Evolutionary conservation across 441 rosid genomes (phyloP).

Genomic region (Pelargonium citronellum): DNA sequence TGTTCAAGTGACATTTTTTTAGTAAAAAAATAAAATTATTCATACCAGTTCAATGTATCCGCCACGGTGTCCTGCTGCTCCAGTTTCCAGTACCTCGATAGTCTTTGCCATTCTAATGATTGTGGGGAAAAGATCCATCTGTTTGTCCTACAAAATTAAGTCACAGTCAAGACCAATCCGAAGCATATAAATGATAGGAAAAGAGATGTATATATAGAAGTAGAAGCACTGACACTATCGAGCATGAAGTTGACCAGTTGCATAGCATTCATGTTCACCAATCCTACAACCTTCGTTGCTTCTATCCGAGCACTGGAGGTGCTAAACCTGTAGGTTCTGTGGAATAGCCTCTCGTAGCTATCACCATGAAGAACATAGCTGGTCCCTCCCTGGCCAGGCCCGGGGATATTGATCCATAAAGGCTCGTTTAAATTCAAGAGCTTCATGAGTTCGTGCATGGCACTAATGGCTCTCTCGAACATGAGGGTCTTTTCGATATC

Average conservation of each 20-base stretch:
- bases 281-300: constrained; percentile 42
- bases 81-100: constrained; percentile 34
- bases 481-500: constrained; percentile 33
- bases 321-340: constrained; percentile 27
- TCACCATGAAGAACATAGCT: constrained; percentile 32
- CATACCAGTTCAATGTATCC: constrained; percentile 44
- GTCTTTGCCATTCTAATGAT: constrained; percentile 44
- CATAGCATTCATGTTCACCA: constrained; percentile 35
- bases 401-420: constrained; percentile 42
- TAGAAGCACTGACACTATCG: constrained; percentile 39
- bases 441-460: constrained; percentile 46
- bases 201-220: background rate
- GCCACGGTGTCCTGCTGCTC: constrained; percentile 23
- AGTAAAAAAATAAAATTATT: too few relatives aligned
- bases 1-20: too few relatives aligned
- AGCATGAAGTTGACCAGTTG: constrained; percentile 40
- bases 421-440: constrained; percentile 38
- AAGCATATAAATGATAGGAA: background rate
- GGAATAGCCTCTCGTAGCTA: constrained; percentile 38
- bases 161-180: background rate
- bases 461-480: constrained; percentile 37
- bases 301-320: constrained; percentile 38
- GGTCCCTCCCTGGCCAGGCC: constrained; percentile 19
- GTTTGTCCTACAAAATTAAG: constrained; percentile 38
- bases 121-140: constrained; percentile 58